A percentile compares a stretch with the other conserved stretches of the same genome.
Conservation (phyloP, 441 rosid species). For the Aleurites moluccanus region DNA sequence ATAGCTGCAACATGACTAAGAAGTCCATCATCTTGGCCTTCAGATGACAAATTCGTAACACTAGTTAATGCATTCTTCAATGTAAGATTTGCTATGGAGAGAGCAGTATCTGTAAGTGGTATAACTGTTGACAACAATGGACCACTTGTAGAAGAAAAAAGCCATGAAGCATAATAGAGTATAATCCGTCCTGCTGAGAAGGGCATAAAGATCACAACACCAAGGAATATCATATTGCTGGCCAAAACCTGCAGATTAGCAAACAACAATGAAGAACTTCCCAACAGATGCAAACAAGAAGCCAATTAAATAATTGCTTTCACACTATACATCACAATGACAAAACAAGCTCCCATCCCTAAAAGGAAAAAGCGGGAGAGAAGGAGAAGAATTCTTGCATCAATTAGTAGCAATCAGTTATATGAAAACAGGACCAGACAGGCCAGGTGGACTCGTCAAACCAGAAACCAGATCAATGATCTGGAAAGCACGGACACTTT, state of each 20-base stretch:
- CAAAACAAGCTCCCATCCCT: not conserved
- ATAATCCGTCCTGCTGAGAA: conserved; percentile 84
- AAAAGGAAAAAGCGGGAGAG: too few relatives aligned
- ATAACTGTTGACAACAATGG: conserved; percentile 61
- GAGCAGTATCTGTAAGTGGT: conserved; percentile 69
- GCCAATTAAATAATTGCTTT: not conserved
- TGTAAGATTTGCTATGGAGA: conserved; percentile 70
- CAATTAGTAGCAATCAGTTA: not conserved
- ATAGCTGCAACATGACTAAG: conserved; percentile 62
- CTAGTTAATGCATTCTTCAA: conserved; percentile 71
- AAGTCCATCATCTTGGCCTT: conserved; percentile 56
- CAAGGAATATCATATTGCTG: conserved; percentile 99
- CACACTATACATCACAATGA: not conserved
- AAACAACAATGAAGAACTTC: conserved; percentile 17
- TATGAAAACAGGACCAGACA: not conserved
- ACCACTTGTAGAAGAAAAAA: conserved; percentile 78
- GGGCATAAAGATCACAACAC: conserved; percentile 87
- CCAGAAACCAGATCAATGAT: not conserved
- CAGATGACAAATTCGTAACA: conserved; percentile 74
- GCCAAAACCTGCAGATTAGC: conserved; percentile 77
- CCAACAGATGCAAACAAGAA: not conserved
- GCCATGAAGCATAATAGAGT: conserved; percentile 68
- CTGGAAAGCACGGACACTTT: too few relatives aligned
- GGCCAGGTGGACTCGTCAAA: not conserved
- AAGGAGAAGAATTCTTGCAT: not conserved